Evolutionary conservation across 2,329 filamentous ascomycete genomes (phyloP).

Genomic region (Fusarium denticulatum): DNA sequence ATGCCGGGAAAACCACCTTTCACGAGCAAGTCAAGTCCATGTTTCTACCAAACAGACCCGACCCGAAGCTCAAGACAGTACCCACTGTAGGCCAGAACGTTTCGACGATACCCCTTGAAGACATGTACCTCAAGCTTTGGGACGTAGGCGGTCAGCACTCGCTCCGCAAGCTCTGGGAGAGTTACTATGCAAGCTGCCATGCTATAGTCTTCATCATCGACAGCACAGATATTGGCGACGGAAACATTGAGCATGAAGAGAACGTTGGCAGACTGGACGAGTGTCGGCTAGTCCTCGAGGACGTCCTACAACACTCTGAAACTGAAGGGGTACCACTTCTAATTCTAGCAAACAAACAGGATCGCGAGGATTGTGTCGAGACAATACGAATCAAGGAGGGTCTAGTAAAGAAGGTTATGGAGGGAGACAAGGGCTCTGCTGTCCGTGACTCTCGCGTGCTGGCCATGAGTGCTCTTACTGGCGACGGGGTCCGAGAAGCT

Average conservation of each 20-base stretch:
- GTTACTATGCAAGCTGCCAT: slow-evolving; percentile 92
- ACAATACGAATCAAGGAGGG: slow-evolving; percentile 98
- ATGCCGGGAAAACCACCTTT: slow-evolving; percentile 97
- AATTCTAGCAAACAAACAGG: slow-evolving; percentile 96
- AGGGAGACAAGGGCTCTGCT: slow-evolving; percentile 86
- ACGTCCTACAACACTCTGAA: slow-evolving; percentile 86
- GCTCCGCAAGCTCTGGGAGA: slow-evolving; percentile 91
- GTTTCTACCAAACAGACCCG: slow-evolving; percentile 72
- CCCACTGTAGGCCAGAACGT: slow-evolving; percentile 98
- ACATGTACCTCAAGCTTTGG: slow-evolving; percentile 99
- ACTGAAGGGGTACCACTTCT: slow-evolving; percentile 91
- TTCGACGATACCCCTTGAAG: slow-evolving; percentile 85
- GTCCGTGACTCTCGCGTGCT: slow-evolving; percentile 92
- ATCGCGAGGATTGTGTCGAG: slow-evolving; percentile 96
- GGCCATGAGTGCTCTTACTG: slow-evolving; percentile 90
- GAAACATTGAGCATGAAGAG: slow-evolving; percentile 66
- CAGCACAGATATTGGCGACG: slow-evolving; percentile 90
- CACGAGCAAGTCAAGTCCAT: slow-evolving; percentile 95
- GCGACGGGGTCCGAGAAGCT: slow-evolving; percentile 87
- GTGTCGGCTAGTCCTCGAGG: slow-evolving; percentile 88
- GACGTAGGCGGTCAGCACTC: slow-evolving; percentile 94
- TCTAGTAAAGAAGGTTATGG: slow-evolving; percentile 92
- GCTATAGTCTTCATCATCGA: slow-evolving; percentile 99
- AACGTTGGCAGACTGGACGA: slow-evolving; percentile 79
- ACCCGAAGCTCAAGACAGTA: slow-evolving; percentile 83